Percentiles rank a stretch among this genome's conserved stretches.
These are phyloP conservation scores for Craspedostauros australis DNA, from an alignment of 108 stramenopile species.

Conservation along the genomic window DNA sequence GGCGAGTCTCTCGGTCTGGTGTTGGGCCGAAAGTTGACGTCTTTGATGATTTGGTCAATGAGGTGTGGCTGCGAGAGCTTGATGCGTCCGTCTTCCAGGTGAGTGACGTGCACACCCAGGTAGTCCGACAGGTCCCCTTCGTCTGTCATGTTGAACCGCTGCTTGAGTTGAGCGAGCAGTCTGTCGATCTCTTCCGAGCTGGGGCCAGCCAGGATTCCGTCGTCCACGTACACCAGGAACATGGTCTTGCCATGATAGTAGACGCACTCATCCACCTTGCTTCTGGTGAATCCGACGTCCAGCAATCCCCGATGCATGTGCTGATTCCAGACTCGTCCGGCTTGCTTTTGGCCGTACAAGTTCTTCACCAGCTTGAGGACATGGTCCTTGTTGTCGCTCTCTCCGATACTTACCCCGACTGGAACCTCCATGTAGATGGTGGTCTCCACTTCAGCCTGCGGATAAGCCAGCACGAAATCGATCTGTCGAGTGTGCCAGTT, in stretches of 20 bases:
- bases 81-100: no score
- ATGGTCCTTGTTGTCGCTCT: not conserved
- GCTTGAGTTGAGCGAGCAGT: no score
- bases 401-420: constrained; percentile 8
- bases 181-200: constrained; percentile 12
- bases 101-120: no score
- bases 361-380: constrained; percentile 11
- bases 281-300: constrained; percentile 25
- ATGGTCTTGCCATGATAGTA: constrained; percentile 24
- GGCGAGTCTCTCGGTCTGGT: no score
- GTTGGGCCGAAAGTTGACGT: no score
- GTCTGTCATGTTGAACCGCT: no score
- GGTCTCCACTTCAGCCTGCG: constrained; percentile 33
- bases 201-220: constrained; percentile 19
- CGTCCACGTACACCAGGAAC: constrained; percentile 32
- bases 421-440: constrained; percentile 42
- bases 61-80: no score
- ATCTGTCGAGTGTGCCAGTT: constrained; percentile 36
- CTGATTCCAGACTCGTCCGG: constrained; percentile 30
- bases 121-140: no score
- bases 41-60: no score
- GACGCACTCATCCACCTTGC: constrained; percentile 33
- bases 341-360: constrained; percentile 32
- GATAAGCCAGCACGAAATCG: constrained; percentile 36
- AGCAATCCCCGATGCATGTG: no score